Evolutionary conservation across 108 stramenopile genomes (phyloP), one percentile per base, ranked within the genome.

Genomic region (Pseudonitzschia pungens): DNA sequence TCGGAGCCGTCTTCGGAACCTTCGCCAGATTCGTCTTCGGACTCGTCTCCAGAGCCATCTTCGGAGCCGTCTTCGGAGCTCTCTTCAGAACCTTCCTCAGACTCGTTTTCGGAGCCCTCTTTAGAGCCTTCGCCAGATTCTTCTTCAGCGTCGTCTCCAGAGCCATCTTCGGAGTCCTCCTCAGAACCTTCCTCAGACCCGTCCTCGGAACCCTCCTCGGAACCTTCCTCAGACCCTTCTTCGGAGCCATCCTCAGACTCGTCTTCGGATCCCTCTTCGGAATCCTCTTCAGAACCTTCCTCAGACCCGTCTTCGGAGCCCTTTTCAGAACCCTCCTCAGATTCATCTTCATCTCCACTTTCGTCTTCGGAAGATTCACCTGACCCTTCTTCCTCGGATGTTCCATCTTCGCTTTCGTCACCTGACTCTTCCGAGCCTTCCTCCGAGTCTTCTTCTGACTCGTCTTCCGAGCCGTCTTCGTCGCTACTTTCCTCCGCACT

Each of bases 321-420:
- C 4, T 26, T 15, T 28, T 24, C 28, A 0, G 31, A 32, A 22
- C 63, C 62, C 3, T 36, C 33, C 5, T 45, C 36, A 6, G 36
- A 36, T 36, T 6, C 62, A 15, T 41, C 73, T 36, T 74, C 73
- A 50, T 18, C 32, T 29, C 67, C 57, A 48, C 55, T 44, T 68
- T 33, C 55, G 28, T 56, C 45, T 68, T 33, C 55, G 28, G 42
- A 24, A 42, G n/a, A n/a, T n/a, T n/a, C n/a, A n/a, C n/a, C n/a
- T n/a, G n/a, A n/a, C n/a, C n/a, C n/a, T n/a, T 28, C 60, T 41
- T 57, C 58, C 36, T 41, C 42, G 9, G 29, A 21, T 20, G 16
- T n/a, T 8, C 55, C 53, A 3, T 51, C 40, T 18, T 16, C 62
- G n/a, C n/a, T 53, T 56, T 68, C 74, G 41, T 22, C 31, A 26